Base-by-base conservation (phyloP, 2,329 filamentous ascomycete genomes). In the Cordyceps tenuipes region DNA sequence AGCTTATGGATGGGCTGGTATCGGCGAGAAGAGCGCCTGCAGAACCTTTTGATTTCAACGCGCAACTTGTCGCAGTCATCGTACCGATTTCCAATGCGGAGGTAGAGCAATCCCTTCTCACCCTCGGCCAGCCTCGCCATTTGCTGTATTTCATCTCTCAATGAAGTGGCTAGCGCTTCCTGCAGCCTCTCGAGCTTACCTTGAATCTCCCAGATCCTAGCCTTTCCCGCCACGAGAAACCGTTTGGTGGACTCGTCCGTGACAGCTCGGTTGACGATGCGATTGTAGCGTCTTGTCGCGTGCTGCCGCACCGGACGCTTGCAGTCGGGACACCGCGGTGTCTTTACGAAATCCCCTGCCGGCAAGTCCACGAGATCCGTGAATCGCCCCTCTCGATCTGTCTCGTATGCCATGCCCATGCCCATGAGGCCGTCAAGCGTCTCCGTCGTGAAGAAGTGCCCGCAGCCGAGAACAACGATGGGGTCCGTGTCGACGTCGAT, bases 171-270 rank as follows among this genome's bases (percentile, higher is more conserved):
- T 7, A 61, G 56, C 49, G 52, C 21, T 21, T 66, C 56, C 19
- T 73, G 62, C 4, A 64, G 58, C 2, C 53, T 34, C 1, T 66
- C 52, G 9, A 80, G 64, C 21, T 64, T 61, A 1, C 13, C 26
- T 15, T 64, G 55, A 10, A 66, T 21, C 7, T 71, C 62, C 1
- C 72, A 72, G 8, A 84, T 71, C 3, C 72, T 66, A 0, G 74
- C 63, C 10, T 55, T 57, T 0, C 64, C 64, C 1, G 46, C 52
- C 15, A 64, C 65, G 15, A 84, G 77, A 65, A 88, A 84, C 61
- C 82, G 83, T 69, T 85, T 86, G 0, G 81, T 82, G 0, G 79
- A 76, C 66, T 87, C 81, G 57, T 88, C 83, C 5, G 88, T 73
- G 3, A 84, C 72, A 1, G 81, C 82, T 8, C 80, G 76, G 49